Evolutionary conservation across 2,329 filamentous ascomycete genomes (phyloP).

Genomic region (Fusarium sp.): DNA sequence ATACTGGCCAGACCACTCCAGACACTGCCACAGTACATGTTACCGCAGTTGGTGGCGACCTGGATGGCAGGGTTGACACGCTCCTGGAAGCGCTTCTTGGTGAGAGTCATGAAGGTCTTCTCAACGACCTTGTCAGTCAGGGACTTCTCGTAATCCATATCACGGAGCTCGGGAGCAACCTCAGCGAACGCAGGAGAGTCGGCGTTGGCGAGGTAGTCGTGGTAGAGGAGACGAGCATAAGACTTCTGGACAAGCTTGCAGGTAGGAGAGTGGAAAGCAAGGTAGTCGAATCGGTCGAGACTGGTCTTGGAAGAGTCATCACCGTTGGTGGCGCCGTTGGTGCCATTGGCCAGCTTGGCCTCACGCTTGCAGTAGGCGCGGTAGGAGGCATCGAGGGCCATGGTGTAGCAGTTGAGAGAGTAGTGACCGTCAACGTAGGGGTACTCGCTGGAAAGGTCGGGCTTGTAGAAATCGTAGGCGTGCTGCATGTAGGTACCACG

Average conservation of each 20-base stretch:
- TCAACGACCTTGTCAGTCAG: constrained; percentile 85
- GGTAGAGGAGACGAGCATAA: constrained; percentile 86
- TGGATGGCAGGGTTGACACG: constrained; percentile 80
- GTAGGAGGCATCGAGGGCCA: constrained; percentile 85
- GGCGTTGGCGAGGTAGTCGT: constrained; percentile 83
- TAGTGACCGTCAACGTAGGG: constrained; percentile 87
- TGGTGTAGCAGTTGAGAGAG: constrained; percentile 84
- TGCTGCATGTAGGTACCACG: constrained; percentile 86
- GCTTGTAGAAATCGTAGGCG: constrained; percentile 93
- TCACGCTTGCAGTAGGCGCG: constrained; percentile 83
- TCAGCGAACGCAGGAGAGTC: constrained; percentile 77
- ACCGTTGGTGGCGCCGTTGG: constrained; percentile 65
- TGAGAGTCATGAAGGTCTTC: constrained; percentile 87
- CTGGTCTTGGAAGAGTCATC: constrained; percentile 67
- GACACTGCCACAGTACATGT: constrained; percentile 79
- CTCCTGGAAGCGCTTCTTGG: constrained; percentile 87
- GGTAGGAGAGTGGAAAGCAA: constrained; percentile 85
- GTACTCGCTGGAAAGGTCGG: constrained; percentile 88
- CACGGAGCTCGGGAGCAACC: constrained; percentile 80
- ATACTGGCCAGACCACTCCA: constrained; percentile 82
- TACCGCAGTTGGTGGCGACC: constrained; percentile 81
- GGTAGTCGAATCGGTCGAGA: constrained; percentile 85
- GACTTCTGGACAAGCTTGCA: constrained; percentile 92
- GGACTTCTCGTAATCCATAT: constrained; percentile 84
- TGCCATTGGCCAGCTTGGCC: constrained; percentile 69